A percentile compares a stretch with the other conserved stretches of the same genome.
Evolutionary conservation across 441 rosid genomes (phyloP).

Genomic region (Pelargonium citronellum): DNA sequence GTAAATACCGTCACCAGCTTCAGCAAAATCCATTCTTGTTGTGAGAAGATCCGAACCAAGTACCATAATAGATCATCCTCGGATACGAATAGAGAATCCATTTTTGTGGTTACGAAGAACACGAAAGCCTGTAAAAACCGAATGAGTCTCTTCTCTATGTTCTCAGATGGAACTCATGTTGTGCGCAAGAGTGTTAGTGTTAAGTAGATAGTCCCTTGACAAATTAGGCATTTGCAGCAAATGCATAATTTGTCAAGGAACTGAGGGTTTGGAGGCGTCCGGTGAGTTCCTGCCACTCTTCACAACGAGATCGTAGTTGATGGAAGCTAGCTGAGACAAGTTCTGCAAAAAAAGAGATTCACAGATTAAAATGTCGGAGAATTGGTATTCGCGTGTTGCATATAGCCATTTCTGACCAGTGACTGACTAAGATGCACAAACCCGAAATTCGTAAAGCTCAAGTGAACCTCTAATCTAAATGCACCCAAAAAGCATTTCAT

Average conservation of each 20-base stretch:
- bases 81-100: too few species aligned
- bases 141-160: background rate
- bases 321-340: constrained; percentile 87
- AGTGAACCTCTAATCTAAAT: background rate
- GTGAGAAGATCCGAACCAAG: too few species aligned
- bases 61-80: too few species aligned
- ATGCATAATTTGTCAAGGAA: constrained; percentile 24
- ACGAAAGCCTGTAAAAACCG: background rate
- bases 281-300: constrained; percentile 57
- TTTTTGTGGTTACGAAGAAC: too few species aligned
- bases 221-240: background rate
- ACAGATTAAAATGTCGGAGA: background rate
- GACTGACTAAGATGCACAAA: background rate
- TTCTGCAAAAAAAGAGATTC: constrained; percentile 43
- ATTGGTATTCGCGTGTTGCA: background rate
- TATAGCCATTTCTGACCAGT: background rate
- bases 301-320: constrained; percentile 73
- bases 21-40: too few species aligned
- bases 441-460: too few species aligned
- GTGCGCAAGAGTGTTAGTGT: background rate
- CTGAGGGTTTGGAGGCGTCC: constrained; percentile 45
- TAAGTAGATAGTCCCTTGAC: background rate
- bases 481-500: background rate
- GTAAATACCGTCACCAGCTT: too few species aligned
- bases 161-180: too few species aligned